A percentile compares a stretch with the other conserved stretches of the same genome.
These are phyloP conservation scores for Boletus pseudo-olivaceus DNA, from an alignment of 768 basidiomycete genomes.

Conservation along the genomic window DNA sequence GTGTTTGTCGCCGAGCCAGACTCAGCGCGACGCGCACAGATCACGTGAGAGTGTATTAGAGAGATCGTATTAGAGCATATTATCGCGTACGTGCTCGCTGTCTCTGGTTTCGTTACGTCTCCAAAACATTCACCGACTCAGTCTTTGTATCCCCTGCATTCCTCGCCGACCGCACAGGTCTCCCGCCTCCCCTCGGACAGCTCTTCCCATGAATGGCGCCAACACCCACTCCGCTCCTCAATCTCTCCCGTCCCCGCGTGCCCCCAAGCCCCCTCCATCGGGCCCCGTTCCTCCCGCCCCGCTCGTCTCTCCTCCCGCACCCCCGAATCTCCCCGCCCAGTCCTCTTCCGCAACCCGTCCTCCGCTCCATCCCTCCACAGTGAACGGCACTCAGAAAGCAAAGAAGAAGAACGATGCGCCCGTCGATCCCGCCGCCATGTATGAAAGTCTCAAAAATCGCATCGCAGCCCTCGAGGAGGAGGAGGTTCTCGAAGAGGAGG, in stretches of 20 bases:
- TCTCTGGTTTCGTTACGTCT: neutral
- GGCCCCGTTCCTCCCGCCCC: conserved; percentile 60
- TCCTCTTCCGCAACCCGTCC: conserved; percentile 32
- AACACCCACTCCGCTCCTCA: conserved; percentile 4
- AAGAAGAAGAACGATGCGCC: conserved; percentile 69
- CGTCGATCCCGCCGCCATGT: conserved; percentile 82
- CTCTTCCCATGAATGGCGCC: conserved; percentile 45
- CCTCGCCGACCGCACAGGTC: conserved; percentile 26
- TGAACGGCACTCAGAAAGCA: conserved; percentile 43
- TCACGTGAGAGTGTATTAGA: conserved; percentile 16
- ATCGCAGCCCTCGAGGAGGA: conserved; percentile 90
- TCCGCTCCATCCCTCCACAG: conserved; percentile 31
- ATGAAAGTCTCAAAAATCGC: conserved; percentile 82
- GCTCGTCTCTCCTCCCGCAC: conserved; percentile 33
- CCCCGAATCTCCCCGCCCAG: conserved; percentile 35
- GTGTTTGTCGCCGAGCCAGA: neutral
- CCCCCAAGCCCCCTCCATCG: conserved; percentile 50
- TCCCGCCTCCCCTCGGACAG: neutral
- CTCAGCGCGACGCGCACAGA: conserved; percentile 1
- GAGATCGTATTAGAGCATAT: neutral
- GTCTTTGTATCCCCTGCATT: conserved; percentile 25
- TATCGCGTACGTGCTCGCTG: neutral
- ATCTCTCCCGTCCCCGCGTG: conserved; percentile 24
- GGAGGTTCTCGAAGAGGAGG: conserved; percentile 82
- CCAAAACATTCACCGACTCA: conserved; percentile 23